Conservation (phyloP, 2,329 filamentous ascomycete species). For the Diatrype stigma region DNA sequence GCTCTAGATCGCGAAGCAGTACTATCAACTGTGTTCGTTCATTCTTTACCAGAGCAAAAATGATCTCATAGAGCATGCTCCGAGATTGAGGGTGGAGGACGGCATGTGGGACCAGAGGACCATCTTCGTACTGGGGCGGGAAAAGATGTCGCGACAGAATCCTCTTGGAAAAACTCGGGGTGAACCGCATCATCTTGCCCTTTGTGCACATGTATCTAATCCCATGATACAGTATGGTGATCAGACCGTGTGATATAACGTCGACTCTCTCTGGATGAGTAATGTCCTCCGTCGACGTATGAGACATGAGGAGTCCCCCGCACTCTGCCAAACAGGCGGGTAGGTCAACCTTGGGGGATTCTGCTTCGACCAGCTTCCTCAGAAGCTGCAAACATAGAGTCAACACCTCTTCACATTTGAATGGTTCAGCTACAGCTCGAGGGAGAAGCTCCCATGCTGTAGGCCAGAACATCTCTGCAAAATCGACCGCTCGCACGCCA, state of each 20-base stretch:
- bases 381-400: conserved; percentile 20
- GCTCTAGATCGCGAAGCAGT: conserved; percentile 48
- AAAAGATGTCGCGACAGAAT: conserved; percentile 66
- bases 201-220: conserved; percentile 22
- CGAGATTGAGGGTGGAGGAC: conserved; percentile 54
- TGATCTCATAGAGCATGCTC: conserved; percentile 54
- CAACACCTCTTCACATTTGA: conserved; percentile 40
- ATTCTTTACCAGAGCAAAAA: conserved; percentile 53
- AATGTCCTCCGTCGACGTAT: conserved; percentile 30
- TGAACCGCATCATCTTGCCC: conserved; percentile 13
- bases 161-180: conserved; percentile 33
- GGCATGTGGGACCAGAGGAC: conserved; percentile 32
- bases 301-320: conserved; percentile 19
- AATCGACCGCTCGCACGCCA: conserved; percentile 30
- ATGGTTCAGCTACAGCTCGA: conserved; percentile 27
- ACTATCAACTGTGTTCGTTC: conserved; percentile 42
- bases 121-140: conserved; percentile 40
- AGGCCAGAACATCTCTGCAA: conserved; percentile 46
- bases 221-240: conserved; percentile 29
- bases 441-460: conserved; percentile 33
- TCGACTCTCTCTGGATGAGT: conserved; percentile 34
- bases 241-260: conserved; percentile 31
- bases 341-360: conserved; percentile 20
- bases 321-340: conserved; percentile 18
- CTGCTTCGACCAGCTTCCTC: conserved; percentile 22